Base-by-base conservation (phyloP, 306 rosid genomes). In the Prosopis cineraria region DNA sequence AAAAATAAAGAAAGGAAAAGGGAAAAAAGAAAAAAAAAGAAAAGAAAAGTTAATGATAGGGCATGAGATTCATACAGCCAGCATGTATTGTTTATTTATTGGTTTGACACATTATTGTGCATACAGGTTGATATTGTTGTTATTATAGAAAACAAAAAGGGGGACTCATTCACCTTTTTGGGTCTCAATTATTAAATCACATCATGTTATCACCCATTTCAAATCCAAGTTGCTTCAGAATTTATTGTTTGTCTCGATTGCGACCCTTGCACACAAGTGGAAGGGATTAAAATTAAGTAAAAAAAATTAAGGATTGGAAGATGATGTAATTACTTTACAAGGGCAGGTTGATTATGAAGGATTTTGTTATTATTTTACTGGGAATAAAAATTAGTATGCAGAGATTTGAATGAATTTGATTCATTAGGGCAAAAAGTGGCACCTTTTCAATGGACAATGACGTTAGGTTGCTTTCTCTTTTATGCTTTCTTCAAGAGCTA, bases 371-470 rank as follows among this genome's bases (percentile, higher is more conserved):
- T 48, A 16, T 48, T 78, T 48, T n/a, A 78, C 39, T 66, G 25
- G 3, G 12, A 68, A 86, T 78, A 56, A 34, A 8, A 40, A 40
- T 40, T 12, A 40, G 12, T 37, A 20, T 56, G 24, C 10, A 74
- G 77, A 19, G 70, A 70, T 67, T 45, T 67, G 76, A 83, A 80
- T 9, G 73, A 29, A 62, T 41, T 62, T 53, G 59, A 76, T 84
- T 59, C 48, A 82, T 63, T 72, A 25, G 40, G 47, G 36, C 37
- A 29, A 68, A 71, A 40, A 11, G 17, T 39, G 73, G 41, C 52
- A 37, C 33, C 31, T 27, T 40, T 79, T 74, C 19, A 44, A 60
- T 71, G 47, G 84, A 45, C 9, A 70, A 56, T 53, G 78, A 69
- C 74, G 11, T 75, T 1, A 45, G 30, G 14, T 52, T 77, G 63